phyloP scores from a whole-genome alignment of 2,329 filamentous ascomycete genomes.

The Verticillium klebahnii region DNA sequence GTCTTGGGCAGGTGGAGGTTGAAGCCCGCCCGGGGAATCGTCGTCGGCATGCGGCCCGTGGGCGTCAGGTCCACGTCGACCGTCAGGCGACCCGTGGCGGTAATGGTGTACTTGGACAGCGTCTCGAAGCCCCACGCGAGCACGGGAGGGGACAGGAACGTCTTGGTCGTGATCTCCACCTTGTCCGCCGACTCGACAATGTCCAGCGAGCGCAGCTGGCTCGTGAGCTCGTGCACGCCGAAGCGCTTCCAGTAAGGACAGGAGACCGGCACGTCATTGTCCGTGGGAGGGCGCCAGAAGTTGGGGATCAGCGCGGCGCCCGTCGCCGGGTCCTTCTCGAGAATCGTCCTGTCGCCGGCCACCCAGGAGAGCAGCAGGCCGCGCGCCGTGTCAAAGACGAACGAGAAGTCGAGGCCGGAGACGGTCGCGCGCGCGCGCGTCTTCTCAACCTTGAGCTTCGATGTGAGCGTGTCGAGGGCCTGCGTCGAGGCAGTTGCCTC shows the following conservation, averaged over 20 bases:
- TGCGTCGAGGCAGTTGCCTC: slow-evolving; percentile 10
- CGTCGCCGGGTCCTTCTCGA: slow-evolving; percentile 28
- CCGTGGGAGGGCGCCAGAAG: slow-evolving; percentile 61
- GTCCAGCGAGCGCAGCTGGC: slow-evolving; percentile 38
- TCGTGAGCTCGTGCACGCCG: slow-evolving; percentile 40
- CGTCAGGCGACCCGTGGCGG: slow-evolving; percentile 34
- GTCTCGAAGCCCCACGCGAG: slow-evolving; percentile 54
- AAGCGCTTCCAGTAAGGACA: slow-evolving; percentile 54
- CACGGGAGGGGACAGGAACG: slow-evolving; percentile 53
- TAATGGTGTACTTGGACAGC: slow-evolving; percentile 47
- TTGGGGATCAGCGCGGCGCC: slow-evolving; percentile 35
- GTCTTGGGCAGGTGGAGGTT: slow-evolving; percentile 44
- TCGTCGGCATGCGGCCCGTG: slow-evolving; percentile 44
- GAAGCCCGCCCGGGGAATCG: slow-evolving; percentile 59
- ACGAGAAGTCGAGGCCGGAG: slow-evolving; percentile 26
- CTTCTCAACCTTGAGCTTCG: slow-evolving; percentile 17
- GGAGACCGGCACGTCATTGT: slow-evolving; percentile 56
- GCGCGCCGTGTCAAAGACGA: slow-evolving; percentile 39
- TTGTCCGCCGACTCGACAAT: slow-evolving; percentile 20
- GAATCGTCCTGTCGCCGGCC: slow-evolving; percentile 25
- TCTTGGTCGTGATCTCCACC: slow-evolving; percentile 35
- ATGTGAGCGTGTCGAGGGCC: slow-evolving; percentile 7
- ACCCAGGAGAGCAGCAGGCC: slow-evolving; percentile 40
- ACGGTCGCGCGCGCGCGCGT: slow-evolving; percentile 21
- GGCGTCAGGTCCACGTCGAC: slow-evolving; percentile 40